Evolutionary conservation across 495 filamentous ascomycete genomes (phyloP).

Genomic region (Rhypophila decipiens): DNA sequence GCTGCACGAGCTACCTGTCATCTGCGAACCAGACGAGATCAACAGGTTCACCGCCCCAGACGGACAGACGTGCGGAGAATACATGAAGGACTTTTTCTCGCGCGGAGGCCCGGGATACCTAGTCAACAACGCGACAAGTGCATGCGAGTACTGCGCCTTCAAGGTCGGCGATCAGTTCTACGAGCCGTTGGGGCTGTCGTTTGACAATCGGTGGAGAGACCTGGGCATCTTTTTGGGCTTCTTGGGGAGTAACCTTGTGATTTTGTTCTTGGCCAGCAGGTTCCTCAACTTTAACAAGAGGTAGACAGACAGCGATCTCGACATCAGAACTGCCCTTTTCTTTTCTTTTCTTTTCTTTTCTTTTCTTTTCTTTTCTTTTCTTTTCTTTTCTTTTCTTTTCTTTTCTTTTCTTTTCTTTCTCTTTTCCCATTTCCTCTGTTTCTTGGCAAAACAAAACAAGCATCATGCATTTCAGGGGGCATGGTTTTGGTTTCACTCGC

Average conservation of each 20-base stretch:
- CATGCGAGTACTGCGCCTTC: constrained; percentile 73
- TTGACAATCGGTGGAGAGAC: constrained; percentile 68
- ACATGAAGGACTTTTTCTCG: constrained; percentile 65
- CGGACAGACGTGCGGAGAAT: constrained; percentile 60
- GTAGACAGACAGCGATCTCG: constrained; percentile 20
- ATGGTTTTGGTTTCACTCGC: too few species aligned
- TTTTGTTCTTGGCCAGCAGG: constrained; percentile 63
- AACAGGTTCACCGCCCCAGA: constrained; percentile 56
- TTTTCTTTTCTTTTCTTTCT: background rate
- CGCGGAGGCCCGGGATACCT: constrained; percentile 62
- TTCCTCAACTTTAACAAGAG: constrained; percentile 61
- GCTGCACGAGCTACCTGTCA: constrained; percentile 57
- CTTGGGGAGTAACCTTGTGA: constrained; percentile 67
- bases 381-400: background rate
- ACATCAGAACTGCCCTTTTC: background rate
- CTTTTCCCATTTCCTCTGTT: background rate
- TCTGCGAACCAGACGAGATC: constrained; percentile 49
- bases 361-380: background rate
- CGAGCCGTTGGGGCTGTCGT: constrained; percentile 53
- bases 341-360: background rate
- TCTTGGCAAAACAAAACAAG: background rate
- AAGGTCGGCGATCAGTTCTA: constrained; percentile 76
- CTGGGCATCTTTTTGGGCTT: constrained; percentile 70
- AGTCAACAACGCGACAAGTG: constrained; percentile 52
- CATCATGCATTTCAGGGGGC: too few species aligned